phyloP scores from a whole-genome alignment of 83 land plant genomes.

The Diphasiastrum complanatum region DNA sequence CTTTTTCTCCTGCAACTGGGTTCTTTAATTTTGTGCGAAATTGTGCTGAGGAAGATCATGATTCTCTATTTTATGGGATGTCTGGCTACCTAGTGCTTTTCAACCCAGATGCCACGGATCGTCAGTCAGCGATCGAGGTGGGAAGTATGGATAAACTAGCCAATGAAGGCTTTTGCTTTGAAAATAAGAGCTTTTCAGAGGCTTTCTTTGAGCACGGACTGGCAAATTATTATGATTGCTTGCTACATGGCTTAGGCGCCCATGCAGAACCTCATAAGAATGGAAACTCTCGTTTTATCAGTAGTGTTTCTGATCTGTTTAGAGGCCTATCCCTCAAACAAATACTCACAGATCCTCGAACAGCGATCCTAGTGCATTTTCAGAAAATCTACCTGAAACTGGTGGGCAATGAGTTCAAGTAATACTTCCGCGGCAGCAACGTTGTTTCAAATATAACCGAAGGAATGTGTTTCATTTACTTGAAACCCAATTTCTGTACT shows the following conservation, averaged over 20 bases:
- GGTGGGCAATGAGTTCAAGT: background rate
- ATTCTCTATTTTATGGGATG: background rate
- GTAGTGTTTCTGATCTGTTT: background rate
- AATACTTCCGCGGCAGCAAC: no score
- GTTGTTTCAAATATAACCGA: no score
- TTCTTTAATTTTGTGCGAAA: background rate
- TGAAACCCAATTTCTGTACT: no score
- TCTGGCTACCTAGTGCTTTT: conserved; percentile 1
- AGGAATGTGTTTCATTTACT: no score
- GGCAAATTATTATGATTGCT: conserved; percentile 4
- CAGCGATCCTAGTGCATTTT: background rate
- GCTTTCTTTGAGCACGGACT: conserved; percentile 1
- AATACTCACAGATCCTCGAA: background rate
- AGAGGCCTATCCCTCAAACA: background rate
- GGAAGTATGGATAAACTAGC: background rate
- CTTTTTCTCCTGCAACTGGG: background rate
- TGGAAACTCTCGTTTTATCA: background rate
- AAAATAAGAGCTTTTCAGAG: background rate
- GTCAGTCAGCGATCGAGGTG: background rate
- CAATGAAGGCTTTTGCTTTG: background rate
- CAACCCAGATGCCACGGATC: background rate
- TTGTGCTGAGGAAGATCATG: background rate
- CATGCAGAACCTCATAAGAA: no score
- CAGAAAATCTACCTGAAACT: background rate
- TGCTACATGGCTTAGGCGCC: background rate